phyloP scores from a whole-genome alignment of 805 yeast genomes.

The Zygotorulaspora danielsina region DNA sequence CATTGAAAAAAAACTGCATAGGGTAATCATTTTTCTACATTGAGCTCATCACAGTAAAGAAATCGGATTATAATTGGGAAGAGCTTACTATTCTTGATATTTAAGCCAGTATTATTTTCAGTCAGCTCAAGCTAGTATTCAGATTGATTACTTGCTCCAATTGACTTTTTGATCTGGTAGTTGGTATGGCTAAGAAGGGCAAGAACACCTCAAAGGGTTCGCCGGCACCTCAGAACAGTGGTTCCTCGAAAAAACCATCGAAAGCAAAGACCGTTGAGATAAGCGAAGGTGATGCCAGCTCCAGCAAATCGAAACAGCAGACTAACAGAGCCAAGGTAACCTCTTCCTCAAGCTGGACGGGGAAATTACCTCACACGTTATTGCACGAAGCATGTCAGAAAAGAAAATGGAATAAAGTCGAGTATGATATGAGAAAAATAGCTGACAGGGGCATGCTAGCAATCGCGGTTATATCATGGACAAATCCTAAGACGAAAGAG shows the following conservation, averaged over 20 bases:
- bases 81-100: no score
- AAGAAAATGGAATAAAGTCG: conserved; percentile 83
- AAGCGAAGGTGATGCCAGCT: conserved; percentile 14
- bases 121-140: no score
- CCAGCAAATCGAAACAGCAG: conserved; percentile 29
- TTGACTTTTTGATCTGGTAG: no score
- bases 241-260: conserved; percentile 20
- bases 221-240: conserved; percentile 8
- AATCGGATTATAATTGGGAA: no score
- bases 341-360: conserved; percentile 84
- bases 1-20: no score
- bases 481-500: conserved; percentile 78
- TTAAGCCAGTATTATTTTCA: no score
- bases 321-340: conserved; percentile 49
- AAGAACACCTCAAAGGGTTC: conserved; percentile 12
- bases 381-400: conserved; percentile 85
- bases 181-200: conserved; percentile 29
- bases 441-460: conserved; percentile 59
- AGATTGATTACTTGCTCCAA: no score
- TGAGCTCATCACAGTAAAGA: no score
- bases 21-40: no score
- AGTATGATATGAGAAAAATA: conserved; percentile 60
- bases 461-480: conserved; percentile 59
- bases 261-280: conserved; percentile 20
- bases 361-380: conserved; percentile 83